Conservation (phyloP, 805 yeast species). For the Candida railenensis region DNA sequence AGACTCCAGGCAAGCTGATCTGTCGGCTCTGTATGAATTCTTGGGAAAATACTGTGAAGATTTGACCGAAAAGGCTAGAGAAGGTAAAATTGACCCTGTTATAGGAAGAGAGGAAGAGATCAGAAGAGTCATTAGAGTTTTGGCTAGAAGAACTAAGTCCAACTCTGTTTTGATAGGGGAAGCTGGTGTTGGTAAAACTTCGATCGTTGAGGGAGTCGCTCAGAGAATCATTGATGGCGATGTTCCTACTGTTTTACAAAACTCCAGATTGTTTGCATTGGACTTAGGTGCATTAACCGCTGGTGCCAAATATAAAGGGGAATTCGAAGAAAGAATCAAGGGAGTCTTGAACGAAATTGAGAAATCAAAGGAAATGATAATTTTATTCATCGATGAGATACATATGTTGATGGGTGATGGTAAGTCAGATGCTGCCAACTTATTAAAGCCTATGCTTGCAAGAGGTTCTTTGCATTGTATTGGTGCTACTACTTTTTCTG, state of each 20-base stretch:
- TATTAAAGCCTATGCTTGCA: constrained; percentile 95
- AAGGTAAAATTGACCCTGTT: constrained; percentile 96
- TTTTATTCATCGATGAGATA: constrained; percentile 94
- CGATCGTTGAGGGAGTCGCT: constrained; percentile 98
- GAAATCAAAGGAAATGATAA: constrained; percentile 79
- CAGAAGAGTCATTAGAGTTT: constrained; percentile 87
- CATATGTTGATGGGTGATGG: constrained; percentile 99
- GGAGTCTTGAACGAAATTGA: constrained; percentile 95
- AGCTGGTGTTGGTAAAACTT: constrained; percentile 99
- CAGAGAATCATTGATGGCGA: constrained; percentile 95
- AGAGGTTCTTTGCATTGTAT: constrained; percentile 95
- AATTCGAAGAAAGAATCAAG: constrained; percentile 95
- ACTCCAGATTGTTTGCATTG: constrained; percentile 78
- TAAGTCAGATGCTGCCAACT: constrained; percentile 93
- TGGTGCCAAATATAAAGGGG: constrained; percentile 98
- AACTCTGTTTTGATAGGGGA: constrained; percentile 97
- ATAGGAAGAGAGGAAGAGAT: constrained; percentile 99
- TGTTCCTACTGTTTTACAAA: constrained; percentile 84
- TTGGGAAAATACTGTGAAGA: constrained; percentile 88
- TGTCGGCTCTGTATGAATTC: constrained; percentile 81
- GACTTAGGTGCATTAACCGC: constrained; percentile 97
- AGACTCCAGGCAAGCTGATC: constrained; percentile 91
- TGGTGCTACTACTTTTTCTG: constrained; percentile 96
- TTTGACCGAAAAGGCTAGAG: constrained; percentile 88
- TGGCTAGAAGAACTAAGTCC: constrained; percentile 96